A percentile compares a stretch with the other conserved stretches of the same genome.
Conservation (phyloP, 2,329 filamentous ascomycete genomes). For the Aureobasidium sp. region DNA sequence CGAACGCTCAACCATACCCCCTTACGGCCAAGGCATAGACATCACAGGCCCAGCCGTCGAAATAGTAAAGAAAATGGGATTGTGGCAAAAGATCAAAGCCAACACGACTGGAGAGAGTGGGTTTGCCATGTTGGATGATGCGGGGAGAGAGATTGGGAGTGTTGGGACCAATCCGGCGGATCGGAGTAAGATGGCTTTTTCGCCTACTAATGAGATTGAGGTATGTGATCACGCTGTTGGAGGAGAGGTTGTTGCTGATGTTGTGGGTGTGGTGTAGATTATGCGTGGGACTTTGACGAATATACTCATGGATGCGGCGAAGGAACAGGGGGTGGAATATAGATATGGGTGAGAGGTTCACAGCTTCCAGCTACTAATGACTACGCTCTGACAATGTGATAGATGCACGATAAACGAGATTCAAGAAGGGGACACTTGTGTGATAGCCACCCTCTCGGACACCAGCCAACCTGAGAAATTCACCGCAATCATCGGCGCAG, state of each 20-base stretch:
- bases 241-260: background rate
- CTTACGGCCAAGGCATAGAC: constrained; percentile 23
- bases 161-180: background rate
- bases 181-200: background rate
- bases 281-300: constrained; percentile 44
- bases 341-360: background rate
- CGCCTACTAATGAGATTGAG: constrained; percentile 5
- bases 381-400: background rate
- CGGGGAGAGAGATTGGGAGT: constrained; percentile 15
- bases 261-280: constrained; percentile 26
- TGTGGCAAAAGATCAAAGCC: constrained; percentile 20
- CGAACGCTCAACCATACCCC: constrained; percentile 16
- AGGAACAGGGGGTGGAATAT: background rate
- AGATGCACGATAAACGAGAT: constrained; percentile 14
- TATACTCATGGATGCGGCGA: constrained; percentile 32
- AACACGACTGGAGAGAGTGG: constrained; percentile 22
- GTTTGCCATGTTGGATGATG: constrained; percentile 21
- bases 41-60: constrained; percentile 20
- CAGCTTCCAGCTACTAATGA: background rate
- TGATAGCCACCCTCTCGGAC: background rate
- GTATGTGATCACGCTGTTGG: background rate
- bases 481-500: constrained; percentile 22
- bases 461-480: constrained; percentile 14
- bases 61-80: constrained; percentile 21
- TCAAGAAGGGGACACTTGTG: background rate